These are phyloP conservation scores for Candida gorgasii DNA, from an alignment of 805 yeast genomes.

Conservation along the genomic window DNA sequence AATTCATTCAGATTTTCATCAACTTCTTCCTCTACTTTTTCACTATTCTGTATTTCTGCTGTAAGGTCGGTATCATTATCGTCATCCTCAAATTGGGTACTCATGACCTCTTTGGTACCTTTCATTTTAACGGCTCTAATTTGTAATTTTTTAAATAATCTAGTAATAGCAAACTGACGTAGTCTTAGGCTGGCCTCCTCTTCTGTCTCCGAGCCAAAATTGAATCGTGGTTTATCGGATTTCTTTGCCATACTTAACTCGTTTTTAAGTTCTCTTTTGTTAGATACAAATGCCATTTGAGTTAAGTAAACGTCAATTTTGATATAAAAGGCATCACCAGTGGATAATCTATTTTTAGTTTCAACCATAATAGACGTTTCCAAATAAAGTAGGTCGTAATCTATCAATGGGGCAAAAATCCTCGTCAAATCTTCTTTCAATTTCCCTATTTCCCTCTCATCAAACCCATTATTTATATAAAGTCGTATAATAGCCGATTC, in stretches of 20 bases:
- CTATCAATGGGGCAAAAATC: constrained; percentile 65
- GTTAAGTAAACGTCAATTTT: constrained; percentile 67
- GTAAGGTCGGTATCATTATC: constrained; percentile 14
- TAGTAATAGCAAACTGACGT: constrained; percentile 55
- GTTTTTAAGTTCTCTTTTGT: constrained; percentile 11
- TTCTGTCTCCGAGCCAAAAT: constrained; percentile 47
- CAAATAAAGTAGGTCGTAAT: constrained; percentile 53
- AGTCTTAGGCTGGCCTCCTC: constrained; percentile 52
- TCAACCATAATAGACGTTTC: constrained; percentile 59
- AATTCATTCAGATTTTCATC: constrained; percentile 39
- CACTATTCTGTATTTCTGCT: neutral
- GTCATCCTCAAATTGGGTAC: constrained; percentile 17
- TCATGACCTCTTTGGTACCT: constrained; percentile 1
- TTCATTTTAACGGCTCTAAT: constrained; percentile 21
- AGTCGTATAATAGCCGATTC: constrained; percentile 37
- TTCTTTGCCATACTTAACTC: constrained; percentile 16
- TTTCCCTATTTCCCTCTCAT: constrained; percentile 71
- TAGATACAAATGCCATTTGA: constrained; percentile 32
- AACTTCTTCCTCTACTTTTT: constrained; percentile 30
- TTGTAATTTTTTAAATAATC: constrained; percentile 55
- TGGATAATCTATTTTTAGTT: constrained; percentile 52
- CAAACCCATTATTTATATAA: constrained; percentile 23
- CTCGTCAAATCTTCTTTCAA: constrained; percentile 69
- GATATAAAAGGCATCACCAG: constrained; percentile 75
- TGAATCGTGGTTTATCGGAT: constrained; percentile 19